Conservation (phyloP, 345 rosid species). For the Atalantia buxifolia region DNA sequence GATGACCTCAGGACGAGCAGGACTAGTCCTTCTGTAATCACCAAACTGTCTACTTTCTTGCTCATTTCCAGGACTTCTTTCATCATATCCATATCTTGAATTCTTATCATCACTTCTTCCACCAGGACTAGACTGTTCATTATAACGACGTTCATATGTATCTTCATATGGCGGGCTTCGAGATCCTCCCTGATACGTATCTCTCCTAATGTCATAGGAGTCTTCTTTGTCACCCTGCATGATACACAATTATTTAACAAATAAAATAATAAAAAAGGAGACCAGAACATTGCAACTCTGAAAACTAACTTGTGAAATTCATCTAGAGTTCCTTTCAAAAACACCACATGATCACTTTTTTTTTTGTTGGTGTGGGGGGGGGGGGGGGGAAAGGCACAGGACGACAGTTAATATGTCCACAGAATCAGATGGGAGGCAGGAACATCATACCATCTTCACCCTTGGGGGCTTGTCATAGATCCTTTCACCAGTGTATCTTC, state of each 20-base stretch:
- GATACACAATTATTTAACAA: slow-evolving; percentile 3
- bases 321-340: background rate
- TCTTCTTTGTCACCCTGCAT: slow-evolving; percentile 79
- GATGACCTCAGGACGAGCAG: slow-evolving; percentile 65
- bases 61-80: slow-evolving; percentile 69
- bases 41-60: slow-evolving; percentile 52
- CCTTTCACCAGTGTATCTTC: slow-evolving; percentile 72
- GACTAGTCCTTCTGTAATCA: slow-evolving; percentile 63
- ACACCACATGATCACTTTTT: background rate
- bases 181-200: slow-evolving; percentile 60
- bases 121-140: slow-evolving; percentile 81
- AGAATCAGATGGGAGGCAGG: slow-evolving; percentile 1
- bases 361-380: too few relatives aligned
- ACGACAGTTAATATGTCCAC: background rate
- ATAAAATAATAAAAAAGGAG: background rate
- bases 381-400: background rate
- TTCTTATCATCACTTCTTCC: slow-evolving; percentile 59
- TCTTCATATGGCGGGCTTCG: slow-evolving; percentile 88
- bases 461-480: slow-evolving; percentile 78
- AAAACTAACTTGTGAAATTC: background rate
- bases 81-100: slow-evolving; percentile 41
- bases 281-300: background rate
- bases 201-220: slow-evolving; percentile 44
- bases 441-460: slow-evolving; percentile 53
- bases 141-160: slow-evolving; percentile 58